phyloP scores from a whole-genome alignment of 768 basidiomycete species.

The Agrocybe pediades region DNA sequence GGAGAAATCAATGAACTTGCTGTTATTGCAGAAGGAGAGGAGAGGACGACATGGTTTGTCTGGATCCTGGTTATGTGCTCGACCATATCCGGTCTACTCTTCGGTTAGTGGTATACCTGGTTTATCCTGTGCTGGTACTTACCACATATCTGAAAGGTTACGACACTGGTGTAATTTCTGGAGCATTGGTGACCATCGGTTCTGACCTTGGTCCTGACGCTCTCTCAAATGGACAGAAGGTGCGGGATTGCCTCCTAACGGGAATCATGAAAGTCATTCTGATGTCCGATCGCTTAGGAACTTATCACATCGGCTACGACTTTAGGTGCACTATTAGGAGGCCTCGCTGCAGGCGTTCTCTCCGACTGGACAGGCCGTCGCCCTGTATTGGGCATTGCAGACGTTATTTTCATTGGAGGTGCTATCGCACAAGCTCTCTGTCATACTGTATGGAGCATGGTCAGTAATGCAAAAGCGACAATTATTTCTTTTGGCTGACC shows the following conservation, averaged over 20 bases:
- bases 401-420: conserved; percentile 74
- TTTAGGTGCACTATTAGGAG: conserved; percentile 76
- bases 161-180: conserved; percentile 81
- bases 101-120: conserved; percentile 50
- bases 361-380: conserved; percentile 74
- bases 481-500: not conserved
- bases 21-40: conserved; percentile 66
- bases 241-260: conserved; percentile 18
- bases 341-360: conserved; percentile 65
- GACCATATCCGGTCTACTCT: conserved; percentile 76
- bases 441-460: conserved; percentile 73
- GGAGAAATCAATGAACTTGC: conserved; percentile 63
- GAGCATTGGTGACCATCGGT: conserved; percentile 75
- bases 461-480: conserved; percentile 24
- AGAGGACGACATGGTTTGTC: conserved; percentile 70
- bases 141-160: conserved; percentile 52
- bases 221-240: conserved; percentile 68
- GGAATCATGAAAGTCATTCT: not conserved
- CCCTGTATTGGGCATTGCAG: conserved; percentile 64
- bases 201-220: conserved; percentile 59
- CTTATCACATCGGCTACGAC: conserved; percentile 82
- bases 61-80: conserved; percentile 77
- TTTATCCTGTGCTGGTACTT: not conserved
- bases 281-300: no score
- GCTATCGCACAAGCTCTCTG: conserved; percentile 72